These are phyloP conservation scores for Anthracocystis walkeri DNA, from an alignment of 1,284 basidiomycete genomes.

Conservation along the genomic window DNA sequence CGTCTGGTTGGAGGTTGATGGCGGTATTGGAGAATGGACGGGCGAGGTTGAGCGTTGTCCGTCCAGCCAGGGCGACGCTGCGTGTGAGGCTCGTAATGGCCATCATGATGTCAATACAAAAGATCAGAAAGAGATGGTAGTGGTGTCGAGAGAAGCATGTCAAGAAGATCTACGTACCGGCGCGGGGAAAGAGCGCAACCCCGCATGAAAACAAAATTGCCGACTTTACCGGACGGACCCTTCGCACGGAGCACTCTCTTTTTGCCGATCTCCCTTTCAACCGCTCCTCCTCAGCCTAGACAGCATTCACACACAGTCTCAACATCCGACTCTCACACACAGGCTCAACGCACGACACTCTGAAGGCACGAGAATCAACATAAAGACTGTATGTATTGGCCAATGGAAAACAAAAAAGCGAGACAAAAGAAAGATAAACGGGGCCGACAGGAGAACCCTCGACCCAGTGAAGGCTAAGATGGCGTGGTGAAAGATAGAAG, in stretches of 20 bases:
- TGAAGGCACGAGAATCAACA: slow-evolving; percentile 4
- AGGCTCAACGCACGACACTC: not conserved
- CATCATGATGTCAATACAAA: not conserved
- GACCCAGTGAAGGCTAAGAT: not conserved
- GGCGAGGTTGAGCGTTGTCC: not conserved
- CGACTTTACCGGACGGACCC: slow-evolving; percentile 4
- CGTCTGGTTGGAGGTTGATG: not conserved
- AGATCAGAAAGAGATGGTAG: not conserved
- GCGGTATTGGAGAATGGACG: not conserved
- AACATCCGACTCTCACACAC: not conserved
- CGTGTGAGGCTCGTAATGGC: not conserved
- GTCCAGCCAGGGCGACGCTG: no score
- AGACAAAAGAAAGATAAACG: not conserved
- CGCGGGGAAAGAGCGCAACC: not conserved
- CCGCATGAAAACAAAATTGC: slow-evolving; percentile 1
- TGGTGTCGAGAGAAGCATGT: no score
- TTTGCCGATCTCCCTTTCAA: not conserved
- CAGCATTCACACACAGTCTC: not conserved
- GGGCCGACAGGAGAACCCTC: not conserved
- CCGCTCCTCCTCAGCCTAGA: no score
- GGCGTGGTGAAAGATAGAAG: not conserved
- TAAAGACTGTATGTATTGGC: slow-evolving; percentile 25
- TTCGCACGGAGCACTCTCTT: slow-evolving; percentile 6
- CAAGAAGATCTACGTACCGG: not conserved
- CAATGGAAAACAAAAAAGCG: not conserved